Base-by-base conservation (phyloP, 176 grass and related monocot genomes). In the Carex scoparia region DNA sequence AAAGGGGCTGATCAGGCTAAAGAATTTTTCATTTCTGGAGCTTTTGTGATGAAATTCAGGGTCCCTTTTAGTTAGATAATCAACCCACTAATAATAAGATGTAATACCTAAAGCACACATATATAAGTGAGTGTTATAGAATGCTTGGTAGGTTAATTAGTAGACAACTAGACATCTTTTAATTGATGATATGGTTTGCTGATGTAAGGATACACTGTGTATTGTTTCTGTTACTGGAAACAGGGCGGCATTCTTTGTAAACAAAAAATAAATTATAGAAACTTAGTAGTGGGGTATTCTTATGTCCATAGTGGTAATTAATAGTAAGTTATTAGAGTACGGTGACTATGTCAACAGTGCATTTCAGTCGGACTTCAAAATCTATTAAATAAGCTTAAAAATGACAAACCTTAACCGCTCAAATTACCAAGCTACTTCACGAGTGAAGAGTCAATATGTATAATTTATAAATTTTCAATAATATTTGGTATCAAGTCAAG, bases 31-130 rank as follows among this genome's bases (percentile, higher is more conserved):
- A 56, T 57, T 33, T 57, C 51, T 77, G 12, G 51, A 46, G 69
- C 69, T 48, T 72, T 72, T 72, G 23, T 18, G 18, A 72, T 72
- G 18, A 72, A 72, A 48, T 70, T 70, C 58, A 70, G 16, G 69
- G 28, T 3, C 13, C 14, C 69, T 11, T 72, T 79, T 79, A 10
- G 4, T 79, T 79, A 58, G 74, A 58, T 79, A 57, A 79, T 56
- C 51, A 56, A 79, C 53, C 53, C 27, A 79, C 28, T 58, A 37
- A 57, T 11, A 79, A 33, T 28, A 35, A 33, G 28, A 79, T 33
- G 74, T 16, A 28, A 49, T 51, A 74, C 44, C 18, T 74, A 27
- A 74, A 9, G 68, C 51, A 23, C 42, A 49, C 49, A 13, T 74
- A 27, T 74, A 23, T 23, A 23, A 23, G 2, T 74, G 11, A 53